Conservation (phyloP, 768 basidiomycete genomes). For the Kwoniella heveanensis region DNA sequence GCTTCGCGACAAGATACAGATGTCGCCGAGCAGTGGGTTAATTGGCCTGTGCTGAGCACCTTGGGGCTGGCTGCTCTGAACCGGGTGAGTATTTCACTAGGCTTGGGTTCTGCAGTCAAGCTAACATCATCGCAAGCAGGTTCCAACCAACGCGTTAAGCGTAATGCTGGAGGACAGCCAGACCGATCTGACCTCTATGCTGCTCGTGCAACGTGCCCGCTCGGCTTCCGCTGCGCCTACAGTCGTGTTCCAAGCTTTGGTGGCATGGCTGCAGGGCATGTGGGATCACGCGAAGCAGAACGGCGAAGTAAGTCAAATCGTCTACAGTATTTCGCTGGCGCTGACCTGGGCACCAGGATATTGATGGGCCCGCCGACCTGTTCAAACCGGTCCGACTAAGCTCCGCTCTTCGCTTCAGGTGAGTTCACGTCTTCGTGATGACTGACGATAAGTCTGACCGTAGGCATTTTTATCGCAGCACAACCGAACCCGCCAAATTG, state of each 20-base stretch:
- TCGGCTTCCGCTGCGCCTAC: not conserved
- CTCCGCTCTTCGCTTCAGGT: constrained; percentile 42
- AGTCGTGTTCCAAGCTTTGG: constrained; percentile 14
- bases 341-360: not conserved
- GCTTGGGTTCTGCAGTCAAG: not conserved
- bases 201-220: constrained; percentile 2
- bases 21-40: constrained; percentile 12
- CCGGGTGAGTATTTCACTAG: constrained; percentile 9
- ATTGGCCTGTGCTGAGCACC: constrained; percentile 21
- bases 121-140: not conserved
- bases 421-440: too few relatives aligned
- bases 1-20: not conserved
- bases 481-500: constrained; percentile 20
- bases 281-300: constrained; percentile 25
- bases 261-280: constrained; percentile 18
- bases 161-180: constrained; percentile 11
- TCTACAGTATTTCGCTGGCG: not conserved
- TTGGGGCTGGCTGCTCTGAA: constrained; percentile 17
- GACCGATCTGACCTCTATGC: constrained; percentile 7
- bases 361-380: constrained; percentile 46
- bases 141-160: not conserved
- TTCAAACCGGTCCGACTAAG: constrained; percentile 41
- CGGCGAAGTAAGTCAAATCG: constrained; percentile 6
- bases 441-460: not conserved
- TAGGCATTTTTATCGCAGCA: not conserved